Evolutionary conservation across 371 early-diverging fungal genomes (phyloP).

Genomic region (Capillidium heterosporum): DNA sequence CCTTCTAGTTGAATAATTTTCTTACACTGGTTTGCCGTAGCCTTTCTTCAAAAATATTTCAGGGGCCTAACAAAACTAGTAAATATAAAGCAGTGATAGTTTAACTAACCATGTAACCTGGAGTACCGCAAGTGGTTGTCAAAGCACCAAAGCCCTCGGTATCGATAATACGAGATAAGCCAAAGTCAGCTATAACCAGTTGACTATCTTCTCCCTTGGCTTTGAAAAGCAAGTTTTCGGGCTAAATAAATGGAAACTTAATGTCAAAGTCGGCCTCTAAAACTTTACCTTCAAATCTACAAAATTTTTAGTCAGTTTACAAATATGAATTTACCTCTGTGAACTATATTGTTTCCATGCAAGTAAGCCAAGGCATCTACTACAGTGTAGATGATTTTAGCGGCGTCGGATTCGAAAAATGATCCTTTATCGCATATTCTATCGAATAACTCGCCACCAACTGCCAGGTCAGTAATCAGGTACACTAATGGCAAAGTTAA

Average conservation of each 20-base stretch:
- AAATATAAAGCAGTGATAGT: background rate
- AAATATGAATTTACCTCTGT: conserved; percentile 38
- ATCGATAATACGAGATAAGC: conserved; percentile 64
- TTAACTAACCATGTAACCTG: conserved; percentile 58
- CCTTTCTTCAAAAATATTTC: conserved; percentile 58
- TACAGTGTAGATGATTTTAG: conserved; percentile 55
- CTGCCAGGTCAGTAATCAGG: conserved; percentile 73
- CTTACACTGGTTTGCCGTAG: conserved; percentile 37
- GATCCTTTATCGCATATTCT: conserved; percentile 57
- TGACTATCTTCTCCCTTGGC: conserved; percentile 46
- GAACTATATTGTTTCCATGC: conserved; percentile 71
- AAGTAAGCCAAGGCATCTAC: conserved; percentile 62
- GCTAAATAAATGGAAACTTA: conserved; percentile 19
- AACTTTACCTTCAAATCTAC: conserved; percentile 26
- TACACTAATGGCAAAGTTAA: conserved; percentile 31
- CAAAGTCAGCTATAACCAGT: conserved; percentile 76
- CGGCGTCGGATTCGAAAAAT: conserved; percentile 74
- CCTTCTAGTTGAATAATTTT: background rate
- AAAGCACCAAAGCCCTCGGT: conserved; percentile 49
- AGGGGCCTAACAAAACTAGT: conserved; percentile 29
- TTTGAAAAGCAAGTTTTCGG: conserved; percentile 74
- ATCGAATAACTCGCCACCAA: conserved; percentile 83
- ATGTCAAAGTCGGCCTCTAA: background rate
- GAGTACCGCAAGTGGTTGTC: conserved; percentile 69
- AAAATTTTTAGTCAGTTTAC: background rate